Base-by-base conservation (phyloP, 2,329 filamentous ascomycete genomes). In the Ophiocordyceps polyrhachis-furcata region DNA sequence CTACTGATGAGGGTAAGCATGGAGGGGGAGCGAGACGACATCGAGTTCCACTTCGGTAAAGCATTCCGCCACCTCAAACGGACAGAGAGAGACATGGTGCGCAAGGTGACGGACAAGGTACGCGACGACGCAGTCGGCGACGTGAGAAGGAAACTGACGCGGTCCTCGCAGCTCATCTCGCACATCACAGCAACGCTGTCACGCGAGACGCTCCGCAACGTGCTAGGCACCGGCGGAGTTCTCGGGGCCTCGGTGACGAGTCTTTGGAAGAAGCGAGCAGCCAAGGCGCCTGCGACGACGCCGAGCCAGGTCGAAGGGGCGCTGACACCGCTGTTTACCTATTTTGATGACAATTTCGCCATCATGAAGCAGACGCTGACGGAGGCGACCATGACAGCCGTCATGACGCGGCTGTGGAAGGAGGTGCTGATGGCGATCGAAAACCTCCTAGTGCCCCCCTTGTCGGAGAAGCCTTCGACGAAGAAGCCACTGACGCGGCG, bases 361-460 rank as follows among this genome's bases (percentile, higher is more conserved):
- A 94, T 96, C 53, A 94, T 98, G 88, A 95, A 96, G 65, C 79
- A 91, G 61, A 95, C 89, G 0, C 69, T 98, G 46, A 96, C 91
- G 1, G 82, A 87, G 47, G 81, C 86, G 46, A 93, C 91, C n/a
- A 95, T 98, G 89, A 79, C 88, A 53, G 88, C 91, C 58, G 91
- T 98, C 54, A 98, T 98, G 91, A 93, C 87, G 20, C 79, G 91
- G 41, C 66, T 98, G 6, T 98, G 91, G 91, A 98, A 98, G 63
- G 91, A 98, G 61, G 88, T 94, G 1, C 71, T 98, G 15, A 79
- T 88, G 53, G 93, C 89, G 1, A 83, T 96, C 50, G 91, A 98
- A 63, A 75, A 76, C 35, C 70, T 98, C 17, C 73, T 98, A 37
- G 89, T 98, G 3, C 91, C 91, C 17, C 91, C 91, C 8, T 68